Conservation (phyloP, 179 eudicot genomes). For the Gypsophila paniculata region DNA sequence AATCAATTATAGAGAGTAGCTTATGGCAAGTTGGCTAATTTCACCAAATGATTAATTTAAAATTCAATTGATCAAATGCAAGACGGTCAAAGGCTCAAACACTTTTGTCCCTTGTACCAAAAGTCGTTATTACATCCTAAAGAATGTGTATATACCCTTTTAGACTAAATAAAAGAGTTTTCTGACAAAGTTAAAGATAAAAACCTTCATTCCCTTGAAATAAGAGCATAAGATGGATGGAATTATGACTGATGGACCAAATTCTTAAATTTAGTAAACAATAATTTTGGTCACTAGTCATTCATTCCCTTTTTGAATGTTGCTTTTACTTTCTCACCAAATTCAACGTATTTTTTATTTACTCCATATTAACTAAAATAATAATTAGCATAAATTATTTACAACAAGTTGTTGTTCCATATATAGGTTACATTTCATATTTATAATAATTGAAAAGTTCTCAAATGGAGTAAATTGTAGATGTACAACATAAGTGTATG, state of each 20-base stretch:
- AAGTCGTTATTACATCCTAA: constrained; percentile 25
- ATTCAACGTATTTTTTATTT: no score
- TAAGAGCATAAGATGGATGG: constrained; percentile 27
- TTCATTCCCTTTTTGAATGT: background rate
- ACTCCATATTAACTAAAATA: no score
- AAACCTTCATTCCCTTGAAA: constrained; percentile 15
- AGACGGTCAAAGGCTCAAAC: constrained; percentile 42
- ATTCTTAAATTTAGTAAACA: constrained; percentile 5
- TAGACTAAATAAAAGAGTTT: constrained; percentile 13
- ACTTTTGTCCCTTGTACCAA: constrained; percentile 32
- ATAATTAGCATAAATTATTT: no score
- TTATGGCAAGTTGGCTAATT: background rate
- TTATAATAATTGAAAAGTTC: no score
- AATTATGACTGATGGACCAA: constrained; percentile 11
- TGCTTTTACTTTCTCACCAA: no score
- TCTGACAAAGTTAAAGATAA: background rate
- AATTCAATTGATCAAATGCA: background rate
- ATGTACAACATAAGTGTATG: no score
- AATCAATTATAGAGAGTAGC: no score
- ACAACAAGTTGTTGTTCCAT: no score
- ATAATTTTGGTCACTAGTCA: background rate
- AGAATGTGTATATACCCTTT: constrained; percentile 26
- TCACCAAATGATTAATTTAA: background rate
- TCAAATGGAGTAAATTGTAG: no score
- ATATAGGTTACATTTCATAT: no score